phyloP scores from a whole-genome alignment of 1,284 basidiomycete genomes.

The Apiotrichum sp. region DNA sequence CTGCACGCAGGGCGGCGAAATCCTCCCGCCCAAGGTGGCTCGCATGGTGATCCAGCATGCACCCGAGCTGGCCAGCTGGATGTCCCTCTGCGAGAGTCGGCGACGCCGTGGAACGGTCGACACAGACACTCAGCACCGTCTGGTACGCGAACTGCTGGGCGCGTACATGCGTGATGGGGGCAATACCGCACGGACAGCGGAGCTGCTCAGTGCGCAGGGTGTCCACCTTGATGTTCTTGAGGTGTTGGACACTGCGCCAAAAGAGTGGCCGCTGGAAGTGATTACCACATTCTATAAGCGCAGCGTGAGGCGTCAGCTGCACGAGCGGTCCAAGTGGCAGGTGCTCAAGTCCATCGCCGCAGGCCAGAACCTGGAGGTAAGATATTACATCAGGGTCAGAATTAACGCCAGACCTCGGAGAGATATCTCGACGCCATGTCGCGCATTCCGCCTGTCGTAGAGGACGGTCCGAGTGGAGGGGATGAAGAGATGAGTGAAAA shows the following conservation, averaged over 20 bases:
- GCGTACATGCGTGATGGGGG: constrained; percentile 71
- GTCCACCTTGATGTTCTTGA: constrained; percentile 68
- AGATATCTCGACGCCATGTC: constrained; percentile 32
- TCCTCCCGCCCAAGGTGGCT: constrained; percentile 61
- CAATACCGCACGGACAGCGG: constrained; percentile 59
- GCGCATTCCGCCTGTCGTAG: constrained; percentile 24
- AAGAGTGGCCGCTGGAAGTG: constrained; percentile 64
- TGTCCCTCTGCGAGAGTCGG: constrained; percentile 49
- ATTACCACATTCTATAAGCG: constrained; percentile 71
- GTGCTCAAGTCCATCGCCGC: constrained; percentile 43
- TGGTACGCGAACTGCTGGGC: constrained; percentile 65
- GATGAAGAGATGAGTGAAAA: constrained; percentile 5
- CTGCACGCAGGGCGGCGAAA: constrained; percentile 65
- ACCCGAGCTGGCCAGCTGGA: constrained; percentile 55
- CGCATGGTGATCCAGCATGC: constrained; percentile 44
- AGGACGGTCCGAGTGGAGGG: constrained; percentile 8
- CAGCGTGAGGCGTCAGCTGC: constrained; percentile 68
- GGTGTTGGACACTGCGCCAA: constrained; percentile 66
- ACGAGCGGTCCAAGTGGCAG: constrained; percentile 48
- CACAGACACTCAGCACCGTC: constrained; percentile 54
- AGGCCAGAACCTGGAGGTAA: constrained; percentile 40
- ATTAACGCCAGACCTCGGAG: constrained; percentile 25
- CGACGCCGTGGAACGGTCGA: constrained; percentile 49
- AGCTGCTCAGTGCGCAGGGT: constrained; percentile 70
- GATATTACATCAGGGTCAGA: too few relatives aligned